Percentiles rank a stretch among this genome's conserved stretches.
phyloP scores from a whole-genome alignment of 1,284 basidiomycete genomes.

The Fistulinella staudtii region DNA sequence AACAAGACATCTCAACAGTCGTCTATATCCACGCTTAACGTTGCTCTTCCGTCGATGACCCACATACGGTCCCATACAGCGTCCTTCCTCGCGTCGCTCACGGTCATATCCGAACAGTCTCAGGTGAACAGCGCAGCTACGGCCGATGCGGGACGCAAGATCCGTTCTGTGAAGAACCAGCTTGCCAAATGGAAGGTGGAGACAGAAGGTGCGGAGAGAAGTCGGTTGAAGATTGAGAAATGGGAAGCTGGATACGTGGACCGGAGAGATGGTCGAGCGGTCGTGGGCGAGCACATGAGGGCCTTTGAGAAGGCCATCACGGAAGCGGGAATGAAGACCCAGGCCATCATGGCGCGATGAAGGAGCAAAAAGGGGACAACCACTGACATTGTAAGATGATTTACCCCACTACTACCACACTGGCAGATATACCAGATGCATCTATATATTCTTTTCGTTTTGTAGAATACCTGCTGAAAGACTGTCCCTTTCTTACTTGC shows the following conservation, averaged over 20 bases:
- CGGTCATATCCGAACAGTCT: conserved; percentile 77
- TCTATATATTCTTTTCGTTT: conserved; percentile 21
- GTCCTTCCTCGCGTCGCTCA: conserved; percentile 68
- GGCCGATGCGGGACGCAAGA: conserved; percentile 76
- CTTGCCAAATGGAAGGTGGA: conserved; percentile 72
- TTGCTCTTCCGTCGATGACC: conserved; percentile 42
- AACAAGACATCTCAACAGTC: conserved; percentile 23
- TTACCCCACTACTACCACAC: conserved; percentile 11
- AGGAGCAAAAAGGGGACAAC: background rate
- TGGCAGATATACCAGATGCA: conserved; percentile 18
- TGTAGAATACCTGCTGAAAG: conserved; percentile 16
- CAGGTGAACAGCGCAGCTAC: conserved; percentile 80
- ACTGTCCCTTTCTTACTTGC: no score
- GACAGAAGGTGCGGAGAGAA: conserved; percentile 77
- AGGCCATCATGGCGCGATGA: conserved; percentile 64
- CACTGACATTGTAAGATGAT: conserved; percentile 3
- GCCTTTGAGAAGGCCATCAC: conserved; percentile 67
- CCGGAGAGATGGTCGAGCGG: conserved; percentile 51
- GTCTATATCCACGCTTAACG: conserved; percentile 29
- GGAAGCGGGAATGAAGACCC: conserved; percentile 69
- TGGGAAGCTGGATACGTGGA: conserved; percentile 62
- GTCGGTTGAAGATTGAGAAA: conserved; percentile 64
- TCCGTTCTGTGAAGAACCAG: conserved; percentile 77
- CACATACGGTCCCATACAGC: conserved; percentile 68
- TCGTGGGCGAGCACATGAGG: conserved; percentile 70